Evolutionary conservation across 495 filamentous ascomycete species (phyloP).

Genomic region (Lasiosphaeria hispida): DNA sequence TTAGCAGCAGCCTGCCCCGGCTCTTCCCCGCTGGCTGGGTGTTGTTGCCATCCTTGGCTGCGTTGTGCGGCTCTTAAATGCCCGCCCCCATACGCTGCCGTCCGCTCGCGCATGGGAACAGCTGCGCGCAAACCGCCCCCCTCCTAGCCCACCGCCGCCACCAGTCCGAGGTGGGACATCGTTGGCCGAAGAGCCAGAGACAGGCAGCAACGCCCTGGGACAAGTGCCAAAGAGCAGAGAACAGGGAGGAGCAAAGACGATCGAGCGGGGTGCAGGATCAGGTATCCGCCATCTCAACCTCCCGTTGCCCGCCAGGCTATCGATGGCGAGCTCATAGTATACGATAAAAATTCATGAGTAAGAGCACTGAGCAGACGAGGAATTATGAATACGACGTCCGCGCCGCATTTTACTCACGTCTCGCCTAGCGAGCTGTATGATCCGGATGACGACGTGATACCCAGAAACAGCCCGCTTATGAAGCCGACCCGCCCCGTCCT

Average conservation of each 20-base stretch:
- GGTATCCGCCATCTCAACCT: constrained; percentile 3
- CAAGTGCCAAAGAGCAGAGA: neutral
- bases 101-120: constrained; percentile 23
- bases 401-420: constrained; percentile 38
- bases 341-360: constrained; percentile 26
- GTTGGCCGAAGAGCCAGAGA: neutral
- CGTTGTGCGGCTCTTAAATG: constrained; percentile 33
- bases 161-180: constrained; percentile 10
- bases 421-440: constrained; percentile 44
- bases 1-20: constrained; percentile 19
- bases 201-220: neutral
- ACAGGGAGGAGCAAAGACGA: neutral
- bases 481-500: constrained; percentile 41
- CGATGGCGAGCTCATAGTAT: constrained; percentile 33
- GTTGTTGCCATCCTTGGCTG: constrained; percentile 25
- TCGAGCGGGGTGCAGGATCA: neutral
- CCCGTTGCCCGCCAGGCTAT: constrained; percentile 14
- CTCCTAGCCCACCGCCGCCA: constrained; percentile 9
- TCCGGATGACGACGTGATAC: constrained; percentile 42
- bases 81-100: constrained; percentile 21
- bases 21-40: constrained; percentile 9
- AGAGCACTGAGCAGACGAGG: constrained; percentile 31
- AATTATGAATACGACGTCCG: constrained; percentile 45
- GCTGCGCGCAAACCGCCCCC: constrained; percentile 13
- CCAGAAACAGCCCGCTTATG: constrained; percentile 42